Conservation (phyloP, 441 rosid species). For the Kokia cookei region DNA sequence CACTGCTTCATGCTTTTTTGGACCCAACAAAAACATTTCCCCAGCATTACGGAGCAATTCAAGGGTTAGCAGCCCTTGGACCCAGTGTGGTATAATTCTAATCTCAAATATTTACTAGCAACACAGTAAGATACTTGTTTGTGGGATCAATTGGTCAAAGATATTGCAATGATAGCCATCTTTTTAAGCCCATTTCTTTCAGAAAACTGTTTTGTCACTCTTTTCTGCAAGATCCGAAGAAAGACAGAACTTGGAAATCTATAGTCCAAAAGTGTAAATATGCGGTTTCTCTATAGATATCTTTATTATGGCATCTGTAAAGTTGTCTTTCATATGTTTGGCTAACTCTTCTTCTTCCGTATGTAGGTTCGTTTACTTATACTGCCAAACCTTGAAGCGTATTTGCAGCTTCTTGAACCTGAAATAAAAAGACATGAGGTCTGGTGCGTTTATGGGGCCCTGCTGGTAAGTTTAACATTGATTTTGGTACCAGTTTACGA, state of each 20-base stretch:
- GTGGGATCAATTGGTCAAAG: background rate
- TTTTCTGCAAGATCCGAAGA: background rate
- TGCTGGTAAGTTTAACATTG: constrained; percentile 32
- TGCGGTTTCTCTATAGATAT: background rate
- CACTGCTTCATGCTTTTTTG: constrained; percentile 55
- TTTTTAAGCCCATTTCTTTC: background rate
- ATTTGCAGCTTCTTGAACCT: constrained; percentile 46
- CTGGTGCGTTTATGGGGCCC: constrained; percentile 54
- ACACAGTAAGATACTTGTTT: background rate
- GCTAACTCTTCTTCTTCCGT: constrained; percentile 1
- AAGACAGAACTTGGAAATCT: background rate
- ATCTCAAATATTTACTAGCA: background rate
- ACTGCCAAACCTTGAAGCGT: constrained; percentile 53
- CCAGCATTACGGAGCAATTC: constrained; percentile 67
- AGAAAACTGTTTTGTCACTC: background rate
- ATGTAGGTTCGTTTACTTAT: constrained; percentile 53
- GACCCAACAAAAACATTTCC: constrained; percentile 47
- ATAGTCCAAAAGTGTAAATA: background rate
- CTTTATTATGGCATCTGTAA: background rate
- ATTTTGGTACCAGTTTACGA: background rate
- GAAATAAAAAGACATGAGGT: constrained; percentile 49
- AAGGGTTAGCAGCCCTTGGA: constrained; percentile 60
- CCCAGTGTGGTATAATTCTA: constrained; percentile 43
- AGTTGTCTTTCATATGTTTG: background rate
- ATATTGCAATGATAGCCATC: background rate